Conservation (phyloP, 768 basidiomycete species). For the Trametes maxima region DNA sequence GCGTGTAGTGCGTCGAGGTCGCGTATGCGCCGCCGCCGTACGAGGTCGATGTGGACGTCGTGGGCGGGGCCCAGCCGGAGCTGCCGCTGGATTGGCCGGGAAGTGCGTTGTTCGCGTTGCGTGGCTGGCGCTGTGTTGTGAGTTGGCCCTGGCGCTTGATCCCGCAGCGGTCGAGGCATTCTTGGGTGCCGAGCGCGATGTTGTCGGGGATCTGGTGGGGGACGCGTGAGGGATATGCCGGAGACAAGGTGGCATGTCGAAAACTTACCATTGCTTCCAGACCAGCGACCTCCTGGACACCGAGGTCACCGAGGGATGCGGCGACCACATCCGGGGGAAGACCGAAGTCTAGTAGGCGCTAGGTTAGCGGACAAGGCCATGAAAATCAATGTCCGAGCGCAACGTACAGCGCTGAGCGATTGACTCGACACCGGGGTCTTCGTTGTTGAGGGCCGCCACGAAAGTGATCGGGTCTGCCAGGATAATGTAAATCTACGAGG, state of each 20-base stretch:
- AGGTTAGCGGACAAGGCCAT: not conserved
- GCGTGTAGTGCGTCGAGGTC: slow-evolving; percentile 22
- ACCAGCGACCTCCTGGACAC: slow-evolving; percentile 31
- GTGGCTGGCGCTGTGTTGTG: slow-evolving; percentile 34
- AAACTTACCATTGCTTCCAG: slow-evolving; percentile 27
- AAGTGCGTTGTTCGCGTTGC: slow-evolving; percentile 30
- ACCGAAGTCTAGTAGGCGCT: slow-evolving; percentile 28
- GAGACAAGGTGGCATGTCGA: not conserved
- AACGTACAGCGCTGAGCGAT: slow-evolving; percentile 33
- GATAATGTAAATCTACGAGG: not conserved
- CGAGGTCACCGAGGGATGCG: slow-evolving; percentile 33
- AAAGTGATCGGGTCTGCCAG: slow-evolving; percentile 29
- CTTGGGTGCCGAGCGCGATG: slow-evolving; percentile 32
- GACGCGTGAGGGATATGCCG: not conserved
- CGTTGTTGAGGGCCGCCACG: slow-evolving; percentile 33
- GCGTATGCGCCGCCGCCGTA: slow-evolving; percentile 5
- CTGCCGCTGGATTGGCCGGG: slow-evolving; percentile 14
- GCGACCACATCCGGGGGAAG: slow-evolving; percentile 34
- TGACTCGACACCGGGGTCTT: slow-evolving; percentile 31
- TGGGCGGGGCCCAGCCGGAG: not conserved
- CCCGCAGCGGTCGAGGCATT: slow-evolving; percentile 32
- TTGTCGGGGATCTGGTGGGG: slow-evolving; percentile 34
- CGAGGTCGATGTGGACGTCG: slow-evolving; percentile 8
- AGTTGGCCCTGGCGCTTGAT: slow-evolving; percentile 29
- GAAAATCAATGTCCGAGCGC: not conserved